Conservation (phyloP, 2,329 filamentous ascomycete genomes). For the Neospermospora avenae region DNA sequence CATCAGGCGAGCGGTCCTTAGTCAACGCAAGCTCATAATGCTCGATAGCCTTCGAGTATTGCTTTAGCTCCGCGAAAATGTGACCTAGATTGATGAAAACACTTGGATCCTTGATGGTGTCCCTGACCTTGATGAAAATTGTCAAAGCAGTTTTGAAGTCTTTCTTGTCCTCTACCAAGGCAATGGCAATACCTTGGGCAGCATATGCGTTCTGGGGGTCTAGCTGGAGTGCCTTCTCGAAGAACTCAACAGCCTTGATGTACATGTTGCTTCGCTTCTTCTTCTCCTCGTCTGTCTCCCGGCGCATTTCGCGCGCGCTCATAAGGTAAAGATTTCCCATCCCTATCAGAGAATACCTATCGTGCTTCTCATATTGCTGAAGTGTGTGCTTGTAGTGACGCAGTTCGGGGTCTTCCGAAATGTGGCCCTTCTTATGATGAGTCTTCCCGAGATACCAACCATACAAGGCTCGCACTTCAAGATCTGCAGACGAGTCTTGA, state of each 20-base stretch:
- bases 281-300: constrained; percentile 84
- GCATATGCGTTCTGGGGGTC: constrained; percentile 95
- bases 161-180: constrained; percentile 90
- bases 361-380: constrained; percentile 93
- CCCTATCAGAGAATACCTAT: constrained; percentile 90
- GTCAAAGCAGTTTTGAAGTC: constrained; percentile 78
- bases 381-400: constrained; percentile 95
- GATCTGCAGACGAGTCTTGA: constrained; percentile 75
- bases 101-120: constrained; percentile 83
- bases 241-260: constrained; percentile 92
- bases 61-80: constrained; percentile 84
- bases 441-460: constrained; percentile 90
- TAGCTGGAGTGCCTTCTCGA: constrained; percentile 93
- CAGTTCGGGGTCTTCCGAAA: constrained; percentile 87
- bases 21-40: constrained; percentile 78
- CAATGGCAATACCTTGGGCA: constrained; percentile 92
- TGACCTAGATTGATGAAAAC: constrained; percentile 94
- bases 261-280: constrained; percentile 87
- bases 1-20: constrained; percentile 60
- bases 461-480: constrained; percentile 89
- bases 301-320: constrained; percentile 89
- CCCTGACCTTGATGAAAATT: constrained; percentile 85
- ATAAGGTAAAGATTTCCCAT: constrained; percentile 91
- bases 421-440: constrained; percentile 76
- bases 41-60: constrained; percentile 89